A percentile compares a stretch with the other conserved stretches of the same genome.
phyloP scores from a whole-genome alignment of 75 land plant genomes.

The Picea sitchensis region DNA sequence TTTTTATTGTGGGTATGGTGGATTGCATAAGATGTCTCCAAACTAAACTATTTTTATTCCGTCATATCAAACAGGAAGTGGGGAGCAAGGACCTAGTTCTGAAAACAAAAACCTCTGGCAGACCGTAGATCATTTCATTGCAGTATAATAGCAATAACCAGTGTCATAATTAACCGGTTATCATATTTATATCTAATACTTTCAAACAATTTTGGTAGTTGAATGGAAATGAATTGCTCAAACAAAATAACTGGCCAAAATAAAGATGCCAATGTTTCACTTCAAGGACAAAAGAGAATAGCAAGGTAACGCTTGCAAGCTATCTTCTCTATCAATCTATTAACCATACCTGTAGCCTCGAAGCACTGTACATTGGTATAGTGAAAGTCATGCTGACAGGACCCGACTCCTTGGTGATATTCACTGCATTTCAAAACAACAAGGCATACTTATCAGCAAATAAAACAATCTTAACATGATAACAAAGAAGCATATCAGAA shows the following conservation, averaged over 20 bases:
- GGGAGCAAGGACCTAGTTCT: too few species aligned
- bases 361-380: slow-evolving; percentile 93
- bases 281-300: background rate
- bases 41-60: background rate
- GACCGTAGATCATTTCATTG: background rate
- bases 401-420: slow-evolving; percentile 85
- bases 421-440: slow-evolving; percentile 43
- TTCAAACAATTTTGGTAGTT: background rate
- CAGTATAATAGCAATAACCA: background rate
- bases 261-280: background rate
- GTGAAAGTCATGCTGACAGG: slow-evolving; percentile 96
- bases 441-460: background rate
- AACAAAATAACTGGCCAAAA: background rate
- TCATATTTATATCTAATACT: background rate
- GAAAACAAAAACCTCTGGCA: background rate
- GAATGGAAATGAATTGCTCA: background rate
- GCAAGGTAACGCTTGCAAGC: background rate
- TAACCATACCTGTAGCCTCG: slow-evolving; percentile 73
- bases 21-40: background rate
- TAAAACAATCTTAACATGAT: background rate
- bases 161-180: background rate
- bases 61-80: background rate
- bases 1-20: background rate
- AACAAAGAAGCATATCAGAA: slow-evolving; percentile 1
- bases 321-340: background rate